Base-by-base conservation (phyloP, 2,329 filamentous ascomycete species). In the Penicillium sclerotigenum region DNA sequence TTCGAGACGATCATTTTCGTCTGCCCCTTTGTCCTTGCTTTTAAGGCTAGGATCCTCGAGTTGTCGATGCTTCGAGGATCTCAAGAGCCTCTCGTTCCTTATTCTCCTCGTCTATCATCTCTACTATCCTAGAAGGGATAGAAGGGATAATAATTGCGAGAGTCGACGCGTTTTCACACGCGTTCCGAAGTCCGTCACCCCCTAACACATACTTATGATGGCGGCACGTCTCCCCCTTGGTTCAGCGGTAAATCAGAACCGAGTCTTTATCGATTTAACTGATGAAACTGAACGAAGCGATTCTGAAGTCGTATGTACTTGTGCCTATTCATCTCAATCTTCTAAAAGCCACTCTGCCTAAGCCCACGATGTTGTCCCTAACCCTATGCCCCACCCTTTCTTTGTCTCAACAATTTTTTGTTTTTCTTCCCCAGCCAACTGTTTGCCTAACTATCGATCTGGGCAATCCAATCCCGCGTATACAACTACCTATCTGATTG, bases 231-330 rank as follows among this genome's bases (percentile, higher is more conserved):
- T 40, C 4, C 33, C 52, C 8, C 9, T 46, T 16, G 26, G 47
- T 20, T 52, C 20, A 7, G 40, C 26, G 13, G 40, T 28, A 6
- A 45, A 45, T 6, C 33, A 45, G n/a, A 49, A 36, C 20, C 40
- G 34, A 18, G 40, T 46, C 4, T 28, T 46, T n/a, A 55, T 55
- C 33, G 53, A 55, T 13, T 16, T 55, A 14, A 55, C 53, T n/a
- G 40, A 34, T 20, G 47, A 51, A 4, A 24, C 4, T 10, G 47
- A 41, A 13, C 36, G 24, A 9, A 34, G 20, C 2, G 29, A 36
- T 14, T 48, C 40, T 34, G 13, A 22, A 29, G 24, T 43, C 28
- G 47, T 47, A 20, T 9, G 38, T 47, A 26, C 22, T 24, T 54
- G 18, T 42, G 11, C 13, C 22, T 3, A 6, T 26, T 28, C 28